These are phyloP conservation scores for Boletus sp. DNA, from an alignment of 1,284 basidiomycete genomes.

Conservation along the genomic window DNA sequence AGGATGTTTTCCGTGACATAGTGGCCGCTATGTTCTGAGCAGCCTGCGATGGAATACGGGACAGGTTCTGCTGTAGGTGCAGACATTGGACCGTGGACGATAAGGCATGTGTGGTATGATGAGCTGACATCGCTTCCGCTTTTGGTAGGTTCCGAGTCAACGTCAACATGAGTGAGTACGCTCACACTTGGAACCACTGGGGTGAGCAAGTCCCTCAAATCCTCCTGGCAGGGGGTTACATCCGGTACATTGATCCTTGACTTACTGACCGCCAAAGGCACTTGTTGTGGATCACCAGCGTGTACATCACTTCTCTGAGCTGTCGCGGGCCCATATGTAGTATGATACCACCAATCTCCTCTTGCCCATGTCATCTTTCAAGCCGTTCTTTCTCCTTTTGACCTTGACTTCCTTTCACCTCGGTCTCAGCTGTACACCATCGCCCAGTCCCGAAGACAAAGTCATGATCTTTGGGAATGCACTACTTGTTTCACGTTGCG, in stretches of 20 bases:
- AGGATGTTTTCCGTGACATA: constrained; percentile 73
- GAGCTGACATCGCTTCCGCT: not conserved
- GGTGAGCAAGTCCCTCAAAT: too few species aligned
- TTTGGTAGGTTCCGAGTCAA: too few species aligned
- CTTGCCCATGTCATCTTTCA: not conserved
- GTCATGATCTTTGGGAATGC: constrained; percentile 13
- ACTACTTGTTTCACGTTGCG: not conserved
- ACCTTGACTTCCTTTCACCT: constrained; percentile 15
- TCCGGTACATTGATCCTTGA: too few species aligned
- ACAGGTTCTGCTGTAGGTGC: constrained; percentile 19
- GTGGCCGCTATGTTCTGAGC: constrained; percentile 69
- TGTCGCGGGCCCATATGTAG: not conserved
- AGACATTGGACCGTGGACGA: constrained; percentile 16
- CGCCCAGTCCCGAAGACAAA: not conserved
- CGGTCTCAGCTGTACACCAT: not conserved
- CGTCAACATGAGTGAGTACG: too few species aligned
- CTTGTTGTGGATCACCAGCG: too few species aligned
- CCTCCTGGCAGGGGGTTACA: too few species aligned
- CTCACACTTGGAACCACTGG: too few species aligned
- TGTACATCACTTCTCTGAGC: too few species aligned
- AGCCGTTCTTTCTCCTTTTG: constrained; percentile 9
- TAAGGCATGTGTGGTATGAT: too few species aligned
- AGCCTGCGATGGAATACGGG: constrained; percentile 58
- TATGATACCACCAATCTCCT: not conserved
- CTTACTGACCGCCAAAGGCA: too few species aligned